These are phyloP conservation scores for Yamadazyma songkhlaensis DNA, from an alignment of 1,139 yeast species.

Conservation along the genomic window DNA sequence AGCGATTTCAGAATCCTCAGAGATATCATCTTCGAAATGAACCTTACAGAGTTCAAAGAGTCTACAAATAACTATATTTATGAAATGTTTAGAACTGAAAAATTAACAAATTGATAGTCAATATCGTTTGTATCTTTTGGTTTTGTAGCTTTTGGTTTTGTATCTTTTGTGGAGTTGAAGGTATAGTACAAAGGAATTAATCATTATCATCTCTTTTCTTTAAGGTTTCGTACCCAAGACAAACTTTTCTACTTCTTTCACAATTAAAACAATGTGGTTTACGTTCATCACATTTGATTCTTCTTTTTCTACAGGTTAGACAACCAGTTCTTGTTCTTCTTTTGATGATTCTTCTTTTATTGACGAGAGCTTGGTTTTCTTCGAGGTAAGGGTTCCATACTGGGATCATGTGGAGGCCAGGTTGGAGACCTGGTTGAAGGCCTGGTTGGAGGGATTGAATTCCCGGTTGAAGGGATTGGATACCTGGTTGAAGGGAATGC, in stretches of 20 bases:
- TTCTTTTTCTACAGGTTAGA: slow-evolving; percentile 65
- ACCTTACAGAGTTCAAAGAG: slow-evolving; percentile 66
- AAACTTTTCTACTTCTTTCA: slow-evolving; percentile 64
- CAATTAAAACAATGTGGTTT: slow-evolving; percentile 75
- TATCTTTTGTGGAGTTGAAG: no score
- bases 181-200: no score
- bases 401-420: slow-evolving; percentile 7
- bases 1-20: slow-evolving; percentile 58
- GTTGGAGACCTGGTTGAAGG: neutral
- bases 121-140: no score
- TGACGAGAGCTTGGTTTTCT: slow-evolving; percentile 24
- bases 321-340: slow-evolving; percentile 74
- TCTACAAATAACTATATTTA: slow-evolving; percentile 57
- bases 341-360: slow-evolving; percentile 42
- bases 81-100: slow-evolving; percentile 52
- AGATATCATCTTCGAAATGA: slow-evolving; percentile 61
- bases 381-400: slow-evolving; percentile 13
- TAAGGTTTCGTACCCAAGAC: slow-evolving; percentile 59
- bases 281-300: slow-evolving; percentile 74
- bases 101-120: slow-evolving; percentile 9
- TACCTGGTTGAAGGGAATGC: no score
- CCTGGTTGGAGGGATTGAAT: neutral
- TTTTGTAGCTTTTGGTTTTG: no score
- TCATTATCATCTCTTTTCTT: slow-evolving; percentile 16
- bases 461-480: neutral